A percentile compares a stretch with the other conserved stretches of the same genome.
These are phyloP conservation scores for Periconia digitata DNA, from an alignment of 2,329 filamentous ascomycete genomes.

Conservation along the genomic window DNA sequence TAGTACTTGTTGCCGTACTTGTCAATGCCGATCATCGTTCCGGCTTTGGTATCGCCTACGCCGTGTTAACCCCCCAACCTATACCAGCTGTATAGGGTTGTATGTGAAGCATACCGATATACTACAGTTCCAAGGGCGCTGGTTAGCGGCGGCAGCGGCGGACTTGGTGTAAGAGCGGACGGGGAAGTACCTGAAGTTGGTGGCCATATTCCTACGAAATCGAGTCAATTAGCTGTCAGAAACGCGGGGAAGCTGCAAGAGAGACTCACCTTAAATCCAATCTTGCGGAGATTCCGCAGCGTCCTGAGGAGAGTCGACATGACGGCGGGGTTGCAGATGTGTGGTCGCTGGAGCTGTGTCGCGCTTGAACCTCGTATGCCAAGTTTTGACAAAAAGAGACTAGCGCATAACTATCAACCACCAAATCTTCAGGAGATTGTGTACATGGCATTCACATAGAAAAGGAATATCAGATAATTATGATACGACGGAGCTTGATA, in stretches of 20 bases:
- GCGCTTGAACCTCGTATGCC: slow-evolving; percentile 16
- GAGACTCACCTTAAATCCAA: slow-evolving; percentile 76
- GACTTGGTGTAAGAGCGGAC: slow-evolving; percentile 24
- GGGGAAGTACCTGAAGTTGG: slow-evolving; percentile 80
- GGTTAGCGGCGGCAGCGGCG: slow-evolving; percentile 28
- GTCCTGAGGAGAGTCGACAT: slow-evolving; percentile 95
- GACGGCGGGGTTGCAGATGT: slow-evolving; percentile 42
- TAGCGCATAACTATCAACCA: slow-evolving; percentile 20
- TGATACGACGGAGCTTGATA: slow-evolving; percentile 38
- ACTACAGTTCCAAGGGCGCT: slow-evolving; percentile 25
- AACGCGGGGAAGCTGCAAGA: slow-evolving; percentile 9
- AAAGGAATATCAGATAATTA: slow-evolving; percentile 8
- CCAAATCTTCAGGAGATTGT: slow-evolving; percentile 29
- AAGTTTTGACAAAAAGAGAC: slow-evolving; percentile 1
- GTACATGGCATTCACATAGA: neutral
- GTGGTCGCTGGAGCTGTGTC: slow-evolving; percentile 23
- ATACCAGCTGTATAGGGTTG: neutral
- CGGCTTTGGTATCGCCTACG: slow-evolving; percentile 93
- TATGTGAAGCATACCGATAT: slow-evolving; percentile 42
- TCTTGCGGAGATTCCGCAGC: slow-evolving; percentile 79
- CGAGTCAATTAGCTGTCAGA: slow-evolving; percentile 34
- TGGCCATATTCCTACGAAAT: slow-evolving; percentile 75
- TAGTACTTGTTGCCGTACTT: slow-evolving; percentile 96
- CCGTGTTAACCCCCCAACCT: slow-evolving; percentile 26
- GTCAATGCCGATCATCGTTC: slow-evolving; percentile 80